Evolutionary conservation across 495 filamentous ascomycete genomes (phyloP), one percentile per base, ranked within the genome.

Genomic region (Xylaria intraflava): DNA sequence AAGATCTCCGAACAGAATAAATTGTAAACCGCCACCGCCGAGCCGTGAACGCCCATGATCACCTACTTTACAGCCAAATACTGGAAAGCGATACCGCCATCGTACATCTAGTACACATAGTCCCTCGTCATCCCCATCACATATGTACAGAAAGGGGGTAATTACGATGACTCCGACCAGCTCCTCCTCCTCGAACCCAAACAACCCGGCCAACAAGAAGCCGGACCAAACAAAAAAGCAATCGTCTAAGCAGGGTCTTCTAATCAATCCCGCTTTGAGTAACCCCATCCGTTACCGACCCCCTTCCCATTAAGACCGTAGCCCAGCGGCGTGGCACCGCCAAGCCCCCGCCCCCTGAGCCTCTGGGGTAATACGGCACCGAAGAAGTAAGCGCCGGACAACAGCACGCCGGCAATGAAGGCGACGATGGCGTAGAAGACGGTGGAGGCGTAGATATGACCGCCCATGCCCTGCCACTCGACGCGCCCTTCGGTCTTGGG

Each of bases 361-460:
- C 78, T 56, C 51, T 67, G 66, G 29, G 84, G 84, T 56, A 87
- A 64, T 45, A 86, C 78, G 17, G 80, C 68, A 0, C 82, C 84
- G 53, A 83, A 76, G 60, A 86, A 85, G 65, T 84, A 86, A 12
- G 75, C 80, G 22, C 73, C 71, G 17, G 76, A 74, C 4, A 79
- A 70, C 14, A 79, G 68, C 10, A 72, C 69, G 24, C 79, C 79
- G 29, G 81, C 80, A 3, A 71, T 64, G 45, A 83, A 83, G 35
- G 77, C 80, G 9, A 85, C 66, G 46, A 83, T 51, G 50, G 78
- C 79, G 58, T 86, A 86, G 56, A 84, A 81, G 6, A 85, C 62
- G 56, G 83, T 86, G 60, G 77, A 82, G n/a, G 77, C 78, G 54
- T 78, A 84, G 48, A 86, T 70, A 62, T 86, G 83, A 0, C 83